Percentiles rank a stretch among this genome's conserved stretches.
Conservation (phyloP, 2,329 filamentous ascomycete genomes). For the Anthostomella pinea region DNA sequence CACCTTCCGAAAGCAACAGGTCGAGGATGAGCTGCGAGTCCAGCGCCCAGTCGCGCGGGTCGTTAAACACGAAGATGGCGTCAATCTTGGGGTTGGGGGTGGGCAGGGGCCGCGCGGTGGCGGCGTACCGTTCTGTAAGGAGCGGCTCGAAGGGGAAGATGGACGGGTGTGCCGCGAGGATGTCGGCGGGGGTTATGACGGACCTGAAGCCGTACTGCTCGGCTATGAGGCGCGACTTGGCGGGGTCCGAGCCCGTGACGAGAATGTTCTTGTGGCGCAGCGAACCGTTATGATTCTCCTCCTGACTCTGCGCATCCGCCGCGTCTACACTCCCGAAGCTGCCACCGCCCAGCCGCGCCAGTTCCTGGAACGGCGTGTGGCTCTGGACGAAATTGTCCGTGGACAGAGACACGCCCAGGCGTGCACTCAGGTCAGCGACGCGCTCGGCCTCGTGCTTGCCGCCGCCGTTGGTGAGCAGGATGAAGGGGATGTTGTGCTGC, state of each 20-base stretch:
- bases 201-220: conserved; percentile 75
- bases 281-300: conserved; percentile 43
- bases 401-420: conserved; percentile 62
- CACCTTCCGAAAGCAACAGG: conserved; percentile 73
- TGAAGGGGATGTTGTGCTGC: conserved; percentile 77
- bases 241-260: conserved; percentile 68
- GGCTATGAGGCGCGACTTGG: conserved; percentile 69
- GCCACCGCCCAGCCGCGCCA: no score
- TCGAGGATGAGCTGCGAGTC: conserved; percentile 84
- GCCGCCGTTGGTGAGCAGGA: conserved; percentile 93
- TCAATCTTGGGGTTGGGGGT: conserved; percentile 66
- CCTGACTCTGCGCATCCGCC: no score
- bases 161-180: conserved; percentile 68
- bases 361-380: conserved; percentile 81
- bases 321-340: no score
- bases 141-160: conserved; percentile 81
- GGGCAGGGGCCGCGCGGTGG: conserved; percentile 57
- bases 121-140: conserved; percentile 59
- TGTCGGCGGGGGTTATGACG: conserved; percentile 83
- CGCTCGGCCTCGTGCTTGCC: conserved; percentile 77
- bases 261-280: conserved; percentile 65
- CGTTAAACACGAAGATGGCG: conserved; percentile 91
- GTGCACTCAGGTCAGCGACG: conserved; percentile 65
- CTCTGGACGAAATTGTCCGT: conserved; percentile 78
- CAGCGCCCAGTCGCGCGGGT: conserved; percentile 92